Percentiles rank a stretch among this genome's conserved stretches.
Conservation (phyloP, 1,139 yeast genomes). For the Maudiozyma humilis region DNA sequence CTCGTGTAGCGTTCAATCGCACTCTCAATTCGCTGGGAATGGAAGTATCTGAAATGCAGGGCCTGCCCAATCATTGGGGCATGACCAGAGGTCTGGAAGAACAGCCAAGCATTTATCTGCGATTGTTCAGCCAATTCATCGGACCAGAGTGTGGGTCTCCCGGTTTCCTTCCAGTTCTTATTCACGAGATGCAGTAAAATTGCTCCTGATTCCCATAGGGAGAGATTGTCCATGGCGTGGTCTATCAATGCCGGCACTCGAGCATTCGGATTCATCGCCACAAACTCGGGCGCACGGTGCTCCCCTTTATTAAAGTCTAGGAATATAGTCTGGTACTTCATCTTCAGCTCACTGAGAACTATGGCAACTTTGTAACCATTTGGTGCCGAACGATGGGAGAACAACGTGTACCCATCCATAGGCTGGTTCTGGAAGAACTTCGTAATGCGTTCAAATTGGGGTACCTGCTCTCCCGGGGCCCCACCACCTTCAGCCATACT, state of each 20-base stretch:
- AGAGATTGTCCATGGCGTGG: conserved; percentile 67
- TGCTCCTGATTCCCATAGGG: conserved; percentile 94
- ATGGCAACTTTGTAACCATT: conserved; percentile 95
- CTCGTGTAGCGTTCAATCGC: conserved; percentile 89
- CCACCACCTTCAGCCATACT: conserved; percentile 7
- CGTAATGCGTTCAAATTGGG: conserved; percentile 46
- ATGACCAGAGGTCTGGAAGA: conserved; percentile 92
- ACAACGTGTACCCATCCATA: conserved; percentile 74
- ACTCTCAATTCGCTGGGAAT: conserved; percentile 76
- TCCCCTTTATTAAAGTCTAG: conserved; percentile 84
- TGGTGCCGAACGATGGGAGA: conserved; percentile 89
- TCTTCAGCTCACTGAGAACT: conserved; percentile 72
- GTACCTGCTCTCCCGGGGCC: conserved; percentile 14
- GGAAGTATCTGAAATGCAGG: conserved; percentile 84
- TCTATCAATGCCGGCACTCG: conserved; percentile 90
- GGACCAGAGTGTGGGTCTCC: conserved; percentile 74
- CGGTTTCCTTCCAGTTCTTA: conserved; percentile 58
- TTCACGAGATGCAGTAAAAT: conserved; percentile 69
- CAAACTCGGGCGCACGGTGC: conserved; percentile 88
- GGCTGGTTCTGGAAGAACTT: conserved; percentile 74
- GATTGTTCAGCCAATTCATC: conserved; percentile 73
- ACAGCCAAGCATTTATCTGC: conserved; percentile 81
- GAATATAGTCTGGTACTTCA: conserved; percentile 73
- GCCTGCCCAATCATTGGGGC: conserved; percentile 99
- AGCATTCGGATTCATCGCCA: conserved; percentile 86